A percentile compares a stretch with the other conserved stretches of the same genome.
These are phyloP conservation scores for Aureobasidium zeae DNA, from an alignment of 2,329 filamentous ascomycete genomes.

Conservation along the genomic window DNA sequence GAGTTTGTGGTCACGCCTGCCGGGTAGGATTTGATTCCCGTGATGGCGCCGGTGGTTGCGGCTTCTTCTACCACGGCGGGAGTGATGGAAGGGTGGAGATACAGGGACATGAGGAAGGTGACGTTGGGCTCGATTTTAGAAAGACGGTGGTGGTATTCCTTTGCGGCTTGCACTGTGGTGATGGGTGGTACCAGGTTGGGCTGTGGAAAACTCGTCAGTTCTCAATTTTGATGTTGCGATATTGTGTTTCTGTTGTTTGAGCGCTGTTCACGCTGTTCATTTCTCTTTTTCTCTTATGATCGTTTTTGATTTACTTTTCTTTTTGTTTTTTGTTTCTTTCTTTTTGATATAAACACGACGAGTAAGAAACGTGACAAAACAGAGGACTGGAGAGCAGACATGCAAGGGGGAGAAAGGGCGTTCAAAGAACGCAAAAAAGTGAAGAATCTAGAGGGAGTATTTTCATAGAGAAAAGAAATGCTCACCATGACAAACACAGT, in stretches of 20 bases:
- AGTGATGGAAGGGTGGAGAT: slow-evolving; percentile 41
- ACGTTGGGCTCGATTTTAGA: slow-evolving; percentile 40
- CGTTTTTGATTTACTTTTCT: too few relatives aligned
- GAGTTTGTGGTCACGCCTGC: slow-evolving; percentile 51
- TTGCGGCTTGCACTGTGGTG: slow-evolving; percentile 39
- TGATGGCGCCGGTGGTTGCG: slow-evolving; percentile 60
- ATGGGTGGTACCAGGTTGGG: slow-evolving; percentile 44
- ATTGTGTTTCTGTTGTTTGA: slow-evolving; percentile 9
- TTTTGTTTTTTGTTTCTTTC: too few relatives aligned
- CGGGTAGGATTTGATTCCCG: slow-evolving; percentile 62
- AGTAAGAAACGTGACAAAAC: too few relatives aligned
- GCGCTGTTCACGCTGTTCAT: too few relatives aligned
- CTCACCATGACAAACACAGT: slow-evolving; percentile 47
- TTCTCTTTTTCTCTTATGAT: too few relatives aligned
- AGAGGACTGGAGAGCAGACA: too few relatives aligned
- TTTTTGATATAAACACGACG: too few relatives aligned
- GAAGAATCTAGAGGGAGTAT: background rate
- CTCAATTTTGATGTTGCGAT: slow-evolving; percentile 1
- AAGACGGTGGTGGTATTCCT: slow-evolving; percentile 38
- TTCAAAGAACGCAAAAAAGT: too few relatives aligned
- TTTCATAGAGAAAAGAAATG: background rate
- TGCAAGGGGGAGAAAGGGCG: too few relatives aligned
- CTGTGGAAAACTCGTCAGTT: slow-evolving; percentile 25
- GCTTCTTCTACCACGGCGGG: slow-evolving; percentile 58
- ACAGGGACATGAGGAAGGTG: slow-evolving; percentile 44